Percentiles rank a stretch among this genome's conserved stretches.
Conservation (phyloP, 192 early-diverging fungal species). For the Backusella westeae region DNA sequence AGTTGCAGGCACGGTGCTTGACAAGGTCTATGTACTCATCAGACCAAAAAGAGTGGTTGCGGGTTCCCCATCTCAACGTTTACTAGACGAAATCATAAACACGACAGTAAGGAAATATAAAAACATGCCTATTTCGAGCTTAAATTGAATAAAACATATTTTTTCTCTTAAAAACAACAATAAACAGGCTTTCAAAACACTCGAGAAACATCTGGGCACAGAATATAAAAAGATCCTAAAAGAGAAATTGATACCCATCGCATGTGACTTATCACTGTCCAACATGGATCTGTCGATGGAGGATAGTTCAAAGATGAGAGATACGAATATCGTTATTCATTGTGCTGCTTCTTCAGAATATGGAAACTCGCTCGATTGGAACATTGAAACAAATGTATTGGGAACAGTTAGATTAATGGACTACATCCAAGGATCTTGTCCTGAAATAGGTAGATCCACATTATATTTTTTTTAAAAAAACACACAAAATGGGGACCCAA, state of each 20-base stretch:
- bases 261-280: slow-evolving; percentile 40
- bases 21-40: slow-evolving; percentile 23
- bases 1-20: slow-evolving; percentile 34
- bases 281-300: slow-evolving; percentile 37
- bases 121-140: background rate
- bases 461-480: background rate
- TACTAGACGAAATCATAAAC: slow-evolving; percentile 10
- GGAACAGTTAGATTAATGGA: slow-evolving; percentile 35
- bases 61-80: slow-evolving; percentile 7
- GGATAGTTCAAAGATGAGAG: slow-evolving; percentile 32
- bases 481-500: background rate
- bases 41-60: slow-evolving; percentile 19
- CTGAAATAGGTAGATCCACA: slow-evolving; percentile 13
- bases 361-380: slow-evolving; percentile 43
- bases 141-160: slow-evolving; percentile 17
- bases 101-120: background rate
- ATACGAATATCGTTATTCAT: slow-evolving; percentile 42
- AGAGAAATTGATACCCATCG: slow-evolving; percentile 44
- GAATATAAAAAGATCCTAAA: background rate
- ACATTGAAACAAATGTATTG: slow-evolving; percentile 32
- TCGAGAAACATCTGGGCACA: background rate
- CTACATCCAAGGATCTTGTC: slow-evolving; percentile 21
- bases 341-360: slow-evolving; percentile 46
- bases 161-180: slow-evolving; percentile 10
- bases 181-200: slow-evolving; percentile 27